Evolutionary conservation across 2,329 filamentous ascomycete genomes (phyloP).

Genomic region (Penicillium sp.): DNA sequence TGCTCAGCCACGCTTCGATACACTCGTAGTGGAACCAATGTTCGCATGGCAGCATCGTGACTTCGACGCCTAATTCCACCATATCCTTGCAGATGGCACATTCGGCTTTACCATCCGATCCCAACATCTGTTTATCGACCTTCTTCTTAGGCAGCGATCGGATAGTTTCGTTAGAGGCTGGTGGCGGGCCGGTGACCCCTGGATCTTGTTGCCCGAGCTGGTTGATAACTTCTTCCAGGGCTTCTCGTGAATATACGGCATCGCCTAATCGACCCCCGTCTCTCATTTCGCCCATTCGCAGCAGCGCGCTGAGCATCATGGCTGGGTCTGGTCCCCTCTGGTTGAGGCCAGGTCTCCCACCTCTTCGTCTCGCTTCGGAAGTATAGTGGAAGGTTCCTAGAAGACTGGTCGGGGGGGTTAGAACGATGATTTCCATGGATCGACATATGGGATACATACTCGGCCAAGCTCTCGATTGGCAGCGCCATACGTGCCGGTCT

Average conservation of each 20-base stretch:
- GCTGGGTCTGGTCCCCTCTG: slow-evolving; percentile 4
- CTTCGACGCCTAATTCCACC: slow-evolving; percentile 72
- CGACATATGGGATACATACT: slow-evolving; percentile 43
- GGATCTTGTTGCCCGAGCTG: slow-evolving; percentile 81
- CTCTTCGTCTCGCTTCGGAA: not conserved
- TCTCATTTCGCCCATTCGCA: slow-evolving; percentile 36
- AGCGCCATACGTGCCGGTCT: slow-evolving; percentile 52
- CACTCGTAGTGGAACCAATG: slow-evolving; percentile 94
- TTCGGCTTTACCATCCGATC: slow-evolving; percentile 69
- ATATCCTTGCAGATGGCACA: slow-evolving; percentile 96
- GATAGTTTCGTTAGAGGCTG: slow-evolving; percentile 77
- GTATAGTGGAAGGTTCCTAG: slow-evolving; percentile 34
- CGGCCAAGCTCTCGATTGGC: slow-evolving; percentile 53
- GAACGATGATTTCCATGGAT: slow-evolving; percentile 10
- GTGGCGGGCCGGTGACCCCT: slow-evolving; percentile 77
- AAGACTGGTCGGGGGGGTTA: slow-evolving; percentile 22
- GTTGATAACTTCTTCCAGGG: slow-evolving; percentile 84
- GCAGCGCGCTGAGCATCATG: not conserved
- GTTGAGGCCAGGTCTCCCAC: not conserved
- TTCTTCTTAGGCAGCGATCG: slow-evolving; percentile 71
- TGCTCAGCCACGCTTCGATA: slow-evolving; percentile 79
- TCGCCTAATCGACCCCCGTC: slow-evolving; percentile 65
- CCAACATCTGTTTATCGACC: slow-evolving; percentile 72
- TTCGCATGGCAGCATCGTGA: slow-evolving; percentile 79
- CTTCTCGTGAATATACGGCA: slow-evolving; percentile 88